phyloP scores from a whole-genome alignment of 2,329 filamentous ascomycete genomes.

The Exophiala sp. region DNA sequence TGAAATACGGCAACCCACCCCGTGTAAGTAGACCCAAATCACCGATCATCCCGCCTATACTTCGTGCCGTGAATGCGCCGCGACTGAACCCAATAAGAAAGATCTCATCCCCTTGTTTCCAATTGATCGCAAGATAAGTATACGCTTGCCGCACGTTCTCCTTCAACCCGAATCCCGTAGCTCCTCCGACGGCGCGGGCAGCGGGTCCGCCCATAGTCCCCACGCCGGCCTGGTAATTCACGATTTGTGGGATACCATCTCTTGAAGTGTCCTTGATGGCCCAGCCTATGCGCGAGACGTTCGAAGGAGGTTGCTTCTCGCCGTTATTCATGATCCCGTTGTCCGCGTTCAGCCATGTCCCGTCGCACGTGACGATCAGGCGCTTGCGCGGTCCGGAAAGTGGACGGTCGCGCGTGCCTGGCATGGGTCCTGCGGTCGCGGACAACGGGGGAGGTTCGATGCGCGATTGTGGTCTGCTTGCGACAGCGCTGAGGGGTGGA shows the following conservation, averaged over 20 bases:
- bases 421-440: slow-evolving; percentile 26
- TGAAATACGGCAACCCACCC: slow-evolving; percentile 29
- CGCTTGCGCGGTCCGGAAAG: slow-evolving; percentile 29
- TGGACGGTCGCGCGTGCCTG: slow-evolving; percentile 24
- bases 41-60: slow-evolving; percentile 35
- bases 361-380: slow-evolving; percentile 37
- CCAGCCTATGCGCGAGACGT: slow-evolving; percentile 39
- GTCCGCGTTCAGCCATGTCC: slow-evolving; percentile 36
- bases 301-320: slow-evolving; percentile 34
- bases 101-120: slow-evolving; percentile 36
- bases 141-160: slow-evolving; percentile 31
- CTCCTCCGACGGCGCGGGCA: slow-evolving; percentile 23
- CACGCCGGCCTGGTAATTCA: slow-evolving; percentile 42
- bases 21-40: slow-evolving; percentile 34
- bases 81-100: slow-evolving; percentile 38
- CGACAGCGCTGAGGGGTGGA: slow-evolving; percentile 13
- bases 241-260: slow-evolving; percentile 37
- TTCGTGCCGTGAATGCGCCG: slow-evolving; percentile 38
- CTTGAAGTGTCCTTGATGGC: slow-evolving; percentile 34
- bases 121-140: slow-evolving; percentile 36
- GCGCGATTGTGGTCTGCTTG: slow-evolving; percentile 21
- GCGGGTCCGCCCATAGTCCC: slow-evolving; percentile 31
- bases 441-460: slow-evolving; percentile 26
- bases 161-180: slow-evolving; percentile 26
- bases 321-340: slow-evolving; percentile 28